phyloP scores from a whole-genome alignment of 257 asterid species.

The Marsdenia floribunda region DNA sequence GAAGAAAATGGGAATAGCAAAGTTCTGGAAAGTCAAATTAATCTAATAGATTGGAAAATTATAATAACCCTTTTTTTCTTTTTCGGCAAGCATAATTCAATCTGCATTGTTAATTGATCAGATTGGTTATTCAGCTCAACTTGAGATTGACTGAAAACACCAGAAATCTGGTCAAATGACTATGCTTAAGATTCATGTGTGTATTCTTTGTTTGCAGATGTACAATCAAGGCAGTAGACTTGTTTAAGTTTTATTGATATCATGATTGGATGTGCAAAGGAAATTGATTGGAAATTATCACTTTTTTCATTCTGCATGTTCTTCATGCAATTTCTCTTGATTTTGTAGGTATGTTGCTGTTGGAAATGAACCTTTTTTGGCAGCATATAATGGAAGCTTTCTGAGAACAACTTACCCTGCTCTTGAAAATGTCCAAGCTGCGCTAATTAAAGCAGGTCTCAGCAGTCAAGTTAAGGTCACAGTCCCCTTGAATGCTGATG shows the following conservation, averaged over 20 bases:
- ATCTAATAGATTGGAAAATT: neutral
- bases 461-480: slow-evolving; percentile 80
- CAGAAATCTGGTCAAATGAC: neutral
- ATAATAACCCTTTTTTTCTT: neutral
- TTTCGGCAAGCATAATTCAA: neutral
- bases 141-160: neutral
- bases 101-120: neutral
- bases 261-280: neutral
- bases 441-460: slow-evolving; percentile 69
- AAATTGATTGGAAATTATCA: neutral
- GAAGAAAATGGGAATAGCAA: neutral
- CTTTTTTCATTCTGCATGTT: neutral
- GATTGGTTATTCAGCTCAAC: neutral
- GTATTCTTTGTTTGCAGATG: neutral
- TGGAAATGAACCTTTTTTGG: slow-evolving; percentile 76
- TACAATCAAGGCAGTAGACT: too few species aligned
- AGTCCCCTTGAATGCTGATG: slow-evolving; percentile 81
- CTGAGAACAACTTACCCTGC: slow-evolving; percentile 62
- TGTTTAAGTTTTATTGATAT: neutral
- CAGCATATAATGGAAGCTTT: slow-evolving; percentile 51
- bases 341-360: slow-evolving; percentile 51
- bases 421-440: slow-evolving; percentile 71
- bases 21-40: neutral
- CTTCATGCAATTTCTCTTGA: neutral
- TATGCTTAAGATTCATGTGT: neutral